Percentiles rank a stretch among this genome's conserved stretches.
Evolutionary conservation across 31 red algal species (phyloP).

Genomic region (Porphyra umbilicalis): DNA sequence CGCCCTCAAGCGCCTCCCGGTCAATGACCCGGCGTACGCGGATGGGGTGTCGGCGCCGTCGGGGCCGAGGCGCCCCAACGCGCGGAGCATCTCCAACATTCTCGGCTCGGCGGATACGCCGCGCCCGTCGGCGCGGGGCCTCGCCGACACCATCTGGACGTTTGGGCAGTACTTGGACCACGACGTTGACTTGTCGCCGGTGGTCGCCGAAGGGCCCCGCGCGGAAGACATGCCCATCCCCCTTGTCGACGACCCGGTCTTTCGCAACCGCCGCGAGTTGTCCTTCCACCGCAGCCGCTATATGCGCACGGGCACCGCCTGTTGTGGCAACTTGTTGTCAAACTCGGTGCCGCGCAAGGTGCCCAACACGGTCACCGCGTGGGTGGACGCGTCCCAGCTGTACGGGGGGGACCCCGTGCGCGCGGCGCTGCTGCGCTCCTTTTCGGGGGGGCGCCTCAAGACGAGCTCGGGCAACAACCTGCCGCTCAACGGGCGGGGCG

Average conservation of each 20-base stretch:
- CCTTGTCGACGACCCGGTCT: neutral
- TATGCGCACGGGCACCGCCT: neutral
- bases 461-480: constrained; percentile 14
- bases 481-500: constrained; percentile 31
- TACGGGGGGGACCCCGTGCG: constrained; percentile 31
- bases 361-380: neutral
- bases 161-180: constrained; percentile 76
- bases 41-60: neutral
- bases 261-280: neutral
- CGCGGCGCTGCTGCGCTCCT: constrained; percentile 4
- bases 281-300: neutral
- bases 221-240: neutral
- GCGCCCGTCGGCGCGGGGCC: constrained; percentile 4
- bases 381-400: constrained; percentile 34
- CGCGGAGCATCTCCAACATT: neutral
- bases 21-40: neutral
- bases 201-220: neutral
- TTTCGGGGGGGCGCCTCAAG: constrained; percentile 6
- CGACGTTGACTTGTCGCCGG: constrained; percentile 33
- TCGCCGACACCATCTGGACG: constrained; percentile 35
- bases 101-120: neutral
- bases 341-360: neutral
- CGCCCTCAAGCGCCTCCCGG: neutral
- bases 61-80: neutral
- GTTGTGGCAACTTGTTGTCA: neutral